Evolutionary conservation across 2,329 filamentous ascomycete genomes (phyloP).

Genomic region (Aureobasidium sp.): DNA sequence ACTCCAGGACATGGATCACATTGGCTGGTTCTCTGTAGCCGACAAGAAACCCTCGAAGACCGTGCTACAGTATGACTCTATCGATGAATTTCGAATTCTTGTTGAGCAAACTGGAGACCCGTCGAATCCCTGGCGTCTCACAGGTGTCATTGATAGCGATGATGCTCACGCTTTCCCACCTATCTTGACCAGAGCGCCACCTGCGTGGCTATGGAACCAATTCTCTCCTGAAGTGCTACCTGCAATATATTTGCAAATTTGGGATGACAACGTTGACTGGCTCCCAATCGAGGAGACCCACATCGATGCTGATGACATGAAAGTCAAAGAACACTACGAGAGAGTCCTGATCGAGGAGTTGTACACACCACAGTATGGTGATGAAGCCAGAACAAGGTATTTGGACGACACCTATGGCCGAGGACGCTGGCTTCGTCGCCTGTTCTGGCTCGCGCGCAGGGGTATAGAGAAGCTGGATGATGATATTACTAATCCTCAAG

Average conservation of each 20-base stretch:
- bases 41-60: neutral
- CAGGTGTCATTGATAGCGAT: neutral
- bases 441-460: neutral
- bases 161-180: neutral
- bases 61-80: neutral
- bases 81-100: neutral
- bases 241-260: neutral
- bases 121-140: neutral
- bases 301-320: neutral
- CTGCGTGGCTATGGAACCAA: too few species aligned
- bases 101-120: neutral
- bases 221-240: neutral
- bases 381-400: neutral
- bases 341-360: neutral
- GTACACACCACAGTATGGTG: neutral
- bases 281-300: neutral
- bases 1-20: neutral
- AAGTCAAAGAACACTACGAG: neutral
- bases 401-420: neutral
- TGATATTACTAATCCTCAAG: too few species aligned
- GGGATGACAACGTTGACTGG: neutral
- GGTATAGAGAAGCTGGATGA: too few species aligned
- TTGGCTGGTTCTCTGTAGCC: slow-evolving; percentile 1
- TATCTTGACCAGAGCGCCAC: neutral
- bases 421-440: slow-evolving; percentile 4